Conservation (phyloP, 2,329 filamentous ascomycete genomes). For the Lasiodiplodia sp. region DNA sequence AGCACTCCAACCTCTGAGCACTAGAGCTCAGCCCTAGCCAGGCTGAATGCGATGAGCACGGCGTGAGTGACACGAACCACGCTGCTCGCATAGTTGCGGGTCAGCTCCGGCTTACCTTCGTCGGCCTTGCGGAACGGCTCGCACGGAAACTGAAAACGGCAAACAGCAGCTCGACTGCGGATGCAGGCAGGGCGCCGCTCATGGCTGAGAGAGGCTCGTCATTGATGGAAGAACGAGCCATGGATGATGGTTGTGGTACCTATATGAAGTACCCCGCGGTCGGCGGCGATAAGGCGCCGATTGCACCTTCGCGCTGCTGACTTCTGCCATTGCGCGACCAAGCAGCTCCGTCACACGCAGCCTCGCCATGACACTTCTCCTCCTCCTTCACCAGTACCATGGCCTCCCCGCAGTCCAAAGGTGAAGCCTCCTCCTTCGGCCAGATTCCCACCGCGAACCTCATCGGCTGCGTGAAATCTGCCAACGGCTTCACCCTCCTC, state of each 20-base stretch:
- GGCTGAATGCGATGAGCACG: neutral
- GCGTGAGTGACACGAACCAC: neutral
- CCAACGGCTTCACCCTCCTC: slow-evolving; percentile 7
- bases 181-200: neutral
- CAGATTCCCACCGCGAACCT: slow-evolving; percentile 4
- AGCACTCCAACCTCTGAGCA: neutral
- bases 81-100: neutral
- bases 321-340: slow-evolving; percentile 6
- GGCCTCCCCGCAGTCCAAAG: neutral
- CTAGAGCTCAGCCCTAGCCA: neutral
- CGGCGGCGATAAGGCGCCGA: slow-evolving; percentile 5
- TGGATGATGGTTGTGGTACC: neutral
- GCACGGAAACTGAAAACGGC: no score
- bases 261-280: neutral
- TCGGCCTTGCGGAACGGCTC: neutral
- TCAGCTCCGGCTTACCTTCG: neutral
- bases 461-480: slow-evolving; percentile 15
- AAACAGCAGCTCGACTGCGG: neutral
- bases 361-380: neutral
- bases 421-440: neutral
- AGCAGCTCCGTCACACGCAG: neutral
- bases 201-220: neutral
- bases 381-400: slow-evolving; percentile 5
- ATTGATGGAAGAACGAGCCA: neutral
- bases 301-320: neutral